A percentile compares a stretch with the other conserved stretches of the same genome.
Conservation (phyloP, 2,329 filamentous ascomycete species). For the Pseudogymnoascus sp. region DNA sequence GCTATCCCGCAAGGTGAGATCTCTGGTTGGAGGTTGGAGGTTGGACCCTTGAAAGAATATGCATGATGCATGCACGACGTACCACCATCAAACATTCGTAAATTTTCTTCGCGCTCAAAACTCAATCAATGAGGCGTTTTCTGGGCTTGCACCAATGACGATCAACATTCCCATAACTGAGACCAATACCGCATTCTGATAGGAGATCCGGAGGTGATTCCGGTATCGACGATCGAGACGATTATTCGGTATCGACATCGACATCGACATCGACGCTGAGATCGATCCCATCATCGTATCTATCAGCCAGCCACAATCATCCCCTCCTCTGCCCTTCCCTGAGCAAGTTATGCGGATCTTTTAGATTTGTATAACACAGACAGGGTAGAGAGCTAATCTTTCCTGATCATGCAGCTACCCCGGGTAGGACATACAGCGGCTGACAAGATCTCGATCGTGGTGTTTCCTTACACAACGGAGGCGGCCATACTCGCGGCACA, state of each 20-base stretch:
- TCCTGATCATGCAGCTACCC: not conserved
- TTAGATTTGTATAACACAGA: not conserved
- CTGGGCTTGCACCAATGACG: not conserved
- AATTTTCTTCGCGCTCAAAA: not conserved
- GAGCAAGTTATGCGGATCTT: not conserved
- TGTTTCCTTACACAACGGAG: not conserved
- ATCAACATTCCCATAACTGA: not conserved
- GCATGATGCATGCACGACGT: not conserved
- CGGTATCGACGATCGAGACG: not conserved
- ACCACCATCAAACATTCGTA: not conserved
- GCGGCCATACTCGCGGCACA: not conserved
- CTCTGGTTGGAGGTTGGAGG: constrained; percentile 1
- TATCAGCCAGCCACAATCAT: not conserved
- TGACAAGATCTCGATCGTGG: not conserved
- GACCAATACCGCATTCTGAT: not conserved
- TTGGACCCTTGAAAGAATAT: not conserved
- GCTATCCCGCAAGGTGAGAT: not conserved
- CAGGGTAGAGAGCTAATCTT: not conserved
- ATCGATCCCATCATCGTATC: not conserved
- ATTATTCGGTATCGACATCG: not conserved
- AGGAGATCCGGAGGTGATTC: not conserved
- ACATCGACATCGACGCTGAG: not conserved
- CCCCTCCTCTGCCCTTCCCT: not conserved
- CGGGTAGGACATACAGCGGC: not conserved
- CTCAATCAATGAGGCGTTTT: not conserved